Evolutionary conservation across 371 early-diverging fungal genomes (phyloP).

Genomic region (Basidiobolus meristosporus): DNA sequence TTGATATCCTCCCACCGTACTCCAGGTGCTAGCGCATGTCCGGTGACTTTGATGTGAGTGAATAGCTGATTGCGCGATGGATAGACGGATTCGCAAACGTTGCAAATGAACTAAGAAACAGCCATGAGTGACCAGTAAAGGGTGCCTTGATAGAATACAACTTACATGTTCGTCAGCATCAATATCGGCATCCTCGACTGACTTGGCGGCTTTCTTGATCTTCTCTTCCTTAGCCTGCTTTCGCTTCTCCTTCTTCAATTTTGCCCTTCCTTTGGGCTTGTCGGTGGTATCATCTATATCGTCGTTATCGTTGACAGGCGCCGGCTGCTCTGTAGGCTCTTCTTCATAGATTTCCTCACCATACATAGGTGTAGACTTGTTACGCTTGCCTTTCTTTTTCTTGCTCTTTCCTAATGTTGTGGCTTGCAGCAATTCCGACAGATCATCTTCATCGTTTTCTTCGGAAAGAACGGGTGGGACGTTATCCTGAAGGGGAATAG

Average conservation of each 20-base stretch:
- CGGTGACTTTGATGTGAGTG: slow-evolving; percentile 44
- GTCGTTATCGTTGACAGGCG: slow-evolving; percentile 3
- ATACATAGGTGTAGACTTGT: too few species aligned
- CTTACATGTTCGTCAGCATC: neutral
- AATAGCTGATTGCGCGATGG: slow-evolving; percentile 47
- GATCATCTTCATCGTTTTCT: neutral
- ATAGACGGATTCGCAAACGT: slow-evolving; percentile 38
- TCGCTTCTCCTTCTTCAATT: slow-evolving; percentile 22
- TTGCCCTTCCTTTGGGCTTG: slow-evolving; percentile 16
- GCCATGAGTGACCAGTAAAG: too few species aligned
- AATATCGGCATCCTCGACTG: neutral
- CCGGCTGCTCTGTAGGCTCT: slow-evolving; percentile 3
- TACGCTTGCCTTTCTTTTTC: neutral
- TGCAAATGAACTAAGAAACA: slow-evolving; percentile 20
- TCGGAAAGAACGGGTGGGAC: neutral
- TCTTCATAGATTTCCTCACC: too few species aligned
- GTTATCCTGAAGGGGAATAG: neutral
- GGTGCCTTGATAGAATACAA: neutral
- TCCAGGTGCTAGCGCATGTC: slow-evolving; percentile 37
- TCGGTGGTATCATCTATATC: slow-evolving; percentile 6
- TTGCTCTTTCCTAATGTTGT: neutral
- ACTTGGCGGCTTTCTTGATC: neutral
- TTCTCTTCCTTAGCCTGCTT: slow-evolving; percentile 18
- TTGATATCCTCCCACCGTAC: neutral
- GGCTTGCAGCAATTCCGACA: slow-evolving; percentile 2